Base-by-base conservation (phyloP, 1,284 basidiomycete species). In the Mycosarcoma mackinlayi region DNA sequence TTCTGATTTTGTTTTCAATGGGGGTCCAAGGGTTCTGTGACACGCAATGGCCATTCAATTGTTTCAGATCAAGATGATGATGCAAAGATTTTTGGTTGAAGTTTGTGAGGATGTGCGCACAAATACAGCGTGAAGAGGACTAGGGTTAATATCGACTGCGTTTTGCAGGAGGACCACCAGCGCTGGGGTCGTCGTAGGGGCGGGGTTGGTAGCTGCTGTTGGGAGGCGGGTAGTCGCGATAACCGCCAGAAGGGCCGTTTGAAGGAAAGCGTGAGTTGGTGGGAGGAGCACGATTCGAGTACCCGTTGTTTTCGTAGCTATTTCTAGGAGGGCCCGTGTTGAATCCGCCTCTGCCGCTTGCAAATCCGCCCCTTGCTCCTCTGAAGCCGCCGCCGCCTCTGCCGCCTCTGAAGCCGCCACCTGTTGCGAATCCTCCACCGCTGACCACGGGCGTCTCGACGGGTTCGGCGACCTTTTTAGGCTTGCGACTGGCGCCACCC, bases 401-500 rank as follows among this genome's bases (percentile, higher is more conserved):
- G 11, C 84, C 84, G 23, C 79, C 75, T 18, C 82, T 54, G 35
- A 87, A 86, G 9, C 84, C 78, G 33, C 84, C 83, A 78, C 64
- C 81, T 64, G 37, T 56, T 42, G 45, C 81, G 31, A 60, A 61
- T 13, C 75, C 73, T 25, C 62, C 33, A 16, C 48, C 53, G n/a
- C n/a, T n/a, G 11, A 44, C 28, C n/a, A 23, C 14, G 3, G 33
- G 27, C 3, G 45, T 16, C 10, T 66, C 68, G 0, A 31, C 49
- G 0, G 61, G 52, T 13, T 52, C 61, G 8, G 73, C 65, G 2
- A 45, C 51, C 41, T 75, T 78, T 34, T 79, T 79, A 0, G 73
- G 65, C 42, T 79, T 79, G 23, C 79, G 46, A 30, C 92, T 91
- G 50, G 92, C 87, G 13, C 95, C 96, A 19, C 96, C 96, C 23